A percentile compares a stretch with the other conserved stretches of the same genome.
Conservation (phyloP, 164 flowering plant genomes). For the Aristolochia californica region DNA sequence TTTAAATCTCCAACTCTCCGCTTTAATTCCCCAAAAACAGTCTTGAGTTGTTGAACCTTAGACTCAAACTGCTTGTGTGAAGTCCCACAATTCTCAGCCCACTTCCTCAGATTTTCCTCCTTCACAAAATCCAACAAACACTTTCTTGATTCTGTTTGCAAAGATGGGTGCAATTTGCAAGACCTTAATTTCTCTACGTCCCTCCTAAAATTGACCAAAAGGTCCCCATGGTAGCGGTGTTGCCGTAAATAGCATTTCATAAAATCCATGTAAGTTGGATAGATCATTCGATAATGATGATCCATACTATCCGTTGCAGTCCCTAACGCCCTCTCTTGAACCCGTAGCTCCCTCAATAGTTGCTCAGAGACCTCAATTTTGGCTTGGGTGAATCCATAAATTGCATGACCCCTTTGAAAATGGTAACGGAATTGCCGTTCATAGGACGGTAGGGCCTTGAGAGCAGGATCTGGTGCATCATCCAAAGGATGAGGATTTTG, state of each 20-base stretch:
- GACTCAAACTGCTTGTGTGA: constrained; percentile 82
- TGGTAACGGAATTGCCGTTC: constrained; percentile 83
- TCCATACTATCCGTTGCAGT: constrained; percentile 72
- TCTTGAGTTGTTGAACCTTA: constrained; percentile 70
- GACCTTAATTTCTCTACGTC: constrained; percentile 65
- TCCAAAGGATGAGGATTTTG: constrained; percentile 69
- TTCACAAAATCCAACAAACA: constrained; percentile 84
- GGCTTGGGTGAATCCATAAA: constrained; percentile 38
- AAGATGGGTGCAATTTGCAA: constrained; percentile 61
- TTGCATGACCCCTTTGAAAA: constrained; percentile 56
- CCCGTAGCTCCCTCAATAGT: constrained; percentile 57
- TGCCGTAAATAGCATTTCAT: constrained; percentile 64
- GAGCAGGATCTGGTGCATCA: constrained; percentile 89
- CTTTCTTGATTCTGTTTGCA: constrained; percentile 53
- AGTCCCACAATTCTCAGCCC: constrained; percentile 48
- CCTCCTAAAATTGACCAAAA: constrained; percentile 51
- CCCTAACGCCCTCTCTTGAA: constrained; percentile 86
- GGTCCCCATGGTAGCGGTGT: constrained; percentile 61
- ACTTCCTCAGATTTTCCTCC: constrained; percentile 69
- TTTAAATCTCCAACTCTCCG: constrained; percentile 67
- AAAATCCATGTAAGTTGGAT: constrained; percentile 70
- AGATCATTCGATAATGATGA: constrained; percentile 49
- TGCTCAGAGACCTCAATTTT: constrained; percentile 53
- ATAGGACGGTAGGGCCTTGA: constrained; percentile 88
- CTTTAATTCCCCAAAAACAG: constrained; percentile 64